phyloP scores from a whole-genome alignment of 2,329 filamentous ascomycete species.

The Fusarium virguliforme region DNA sequence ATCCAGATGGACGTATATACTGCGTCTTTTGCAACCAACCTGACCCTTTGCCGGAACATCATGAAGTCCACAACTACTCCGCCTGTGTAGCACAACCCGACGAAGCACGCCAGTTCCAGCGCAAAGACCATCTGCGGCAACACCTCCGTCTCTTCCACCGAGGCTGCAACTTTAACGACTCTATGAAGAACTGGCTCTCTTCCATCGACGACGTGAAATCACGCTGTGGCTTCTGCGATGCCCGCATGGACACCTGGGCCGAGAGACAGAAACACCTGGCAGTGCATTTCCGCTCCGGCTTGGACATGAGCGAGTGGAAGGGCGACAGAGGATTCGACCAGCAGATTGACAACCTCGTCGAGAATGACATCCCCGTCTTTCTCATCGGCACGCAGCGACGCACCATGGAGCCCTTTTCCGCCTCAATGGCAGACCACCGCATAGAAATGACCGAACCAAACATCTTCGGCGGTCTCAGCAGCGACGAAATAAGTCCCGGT shows the following conservation, averaged over 20 bases:
- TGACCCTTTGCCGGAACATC: not conserved
- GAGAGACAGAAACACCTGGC: conserved; percentile 4
- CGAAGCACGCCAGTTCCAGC: not conserved
- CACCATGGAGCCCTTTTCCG: conserved; percentile 5
- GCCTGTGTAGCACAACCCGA: conserved; percentile 1
- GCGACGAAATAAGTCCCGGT: not conserved
- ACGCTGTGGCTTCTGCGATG: not conserved
- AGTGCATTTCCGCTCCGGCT: not conserved
- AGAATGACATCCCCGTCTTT: not conserved
- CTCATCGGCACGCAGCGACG: not conserved
- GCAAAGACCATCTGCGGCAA: conserved; percentile 2
- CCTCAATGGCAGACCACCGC: not conserved
- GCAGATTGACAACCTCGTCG: not conserved
- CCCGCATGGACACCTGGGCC: not conserved
- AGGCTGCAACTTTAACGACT: not conserved
- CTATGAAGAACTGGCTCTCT: conserved; percentile 3
- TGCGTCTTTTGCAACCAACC: not conserved
- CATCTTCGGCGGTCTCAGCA: not conserved
- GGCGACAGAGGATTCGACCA: conserved; percentile 1
- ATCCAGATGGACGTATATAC: not conserved
- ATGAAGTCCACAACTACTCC: not conserved
- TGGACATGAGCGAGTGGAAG: not conserved
- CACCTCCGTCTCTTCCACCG: conserved; percentile 3
- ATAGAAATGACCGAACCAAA: not conserved
- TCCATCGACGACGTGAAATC: not conserved